Evolutionary conservation across 345 rosid genomes (phyloP).

Genomic region (Eucalyptus regnans): DNA sequence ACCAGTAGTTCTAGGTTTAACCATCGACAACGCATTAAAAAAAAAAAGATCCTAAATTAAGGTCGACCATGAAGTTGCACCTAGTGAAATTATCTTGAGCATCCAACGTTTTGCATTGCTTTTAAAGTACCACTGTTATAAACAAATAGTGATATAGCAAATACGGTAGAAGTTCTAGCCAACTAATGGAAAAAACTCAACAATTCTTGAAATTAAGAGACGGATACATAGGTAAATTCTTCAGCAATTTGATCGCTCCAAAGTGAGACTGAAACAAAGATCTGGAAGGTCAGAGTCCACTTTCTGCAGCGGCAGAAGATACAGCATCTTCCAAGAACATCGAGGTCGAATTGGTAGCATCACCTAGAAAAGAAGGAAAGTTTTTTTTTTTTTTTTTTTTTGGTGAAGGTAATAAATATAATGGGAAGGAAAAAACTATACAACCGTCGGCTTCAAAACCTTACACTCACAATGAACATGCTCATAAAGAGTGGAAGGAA

Average conservation of each 20-base stretch:
- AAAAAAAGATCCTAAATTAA: not conserved
- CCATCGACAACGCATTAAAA: not conserved
- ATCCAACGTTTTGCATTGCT: not conserved
- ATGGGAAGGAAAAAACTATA: no score
- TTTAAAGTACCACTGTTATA: not conserved
- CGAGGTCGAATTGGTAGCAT: not conserved
- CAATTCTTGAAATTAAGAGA: not conserved
- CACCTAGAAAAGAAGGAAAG: not conserved
- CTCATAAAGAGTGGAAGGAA: no score
- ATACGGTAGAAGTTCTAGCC: not conserved
- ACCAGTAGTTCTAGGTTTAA: not conserved
- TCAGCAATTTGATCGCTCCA: not conserved
- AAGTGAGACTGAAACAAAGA: not conserved
- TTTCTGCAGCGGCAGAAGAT: not conserved
- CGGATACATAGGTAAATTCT: not conserved
- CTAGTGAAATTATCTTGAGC: not conserved
- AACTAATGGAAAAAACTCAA: not conserved
- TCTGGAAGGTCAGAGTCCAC: not conserved
- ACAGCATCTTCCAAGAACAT: not conserved
- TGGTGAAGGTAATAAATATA: no score
- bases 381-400: not conserved
- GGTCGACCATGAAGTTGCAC: not conserved
- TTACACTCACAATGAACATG: no score
- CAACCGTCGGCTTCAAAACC: no score
- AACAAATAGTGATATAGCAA: not conserved